These are phyloP conservation scores for Juncus inflexus DNA, from an alignment of 176 grass and related monocot genomes.

Conservation along the genomic window DNA sequence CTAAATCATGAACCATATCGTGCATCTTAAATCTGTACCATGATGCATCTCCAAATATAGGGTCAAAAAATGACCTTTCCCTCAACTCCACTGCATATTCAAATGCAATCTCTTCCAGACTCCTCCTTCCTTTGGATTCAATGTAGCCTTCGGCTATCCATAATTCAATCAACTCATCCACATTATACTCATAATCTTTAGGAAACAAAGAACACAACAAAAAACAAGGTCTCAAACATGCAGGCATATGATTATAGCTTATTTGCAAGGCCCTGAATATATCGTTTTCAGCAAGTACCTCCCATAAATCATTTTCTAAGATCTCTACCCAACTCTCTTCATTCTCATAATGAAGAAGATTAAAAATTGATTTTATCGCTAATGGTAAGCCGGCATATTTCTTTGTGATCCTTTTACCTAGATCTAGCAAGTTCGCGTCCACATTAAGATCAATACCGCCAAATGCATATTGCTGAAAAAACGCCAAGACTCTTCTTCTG, in stretches of 20 bases:
- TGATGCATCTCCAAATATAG: constrained; percentile 2
- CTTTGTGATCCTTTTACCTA: constrained; percentile 30
- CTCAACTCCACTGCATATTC: constrained; percentile 18
- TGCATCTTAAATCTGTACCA: constrained; percentile 14
- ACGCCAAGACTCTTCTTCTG: constrained; percentile 29
- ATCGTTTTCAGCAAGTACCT: neutral
- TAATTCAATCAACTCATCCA: constrained; percentile 12
- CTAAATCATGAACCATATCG: constrained; percentile 26
- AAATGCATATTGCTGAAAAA: constrained; percentile 38
- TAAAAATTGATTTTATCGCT: constrained; percentile 38
- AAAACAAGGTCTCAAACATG: constrained; percentile 8
- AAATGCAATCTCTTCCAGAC: constrained; percentile 6
- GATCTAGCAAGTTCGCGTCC: neutral
- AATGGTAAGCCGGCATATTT: constrained; percentile 42
- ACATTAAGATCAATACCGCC: neutral
- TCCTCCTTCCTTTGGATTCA: constrained; percentile 11
- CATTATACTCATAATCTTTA: constrained; percentile 8
- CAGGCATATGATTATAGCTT: constrained; percentile 8
- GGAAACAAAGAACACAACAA: constrained; percentile 7
- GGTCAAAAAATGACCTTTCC: constrained; percentile 23
- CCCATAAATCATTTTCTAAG: constrained; percentile 25
- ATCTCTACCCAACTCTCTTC: constrained; percentile 30
- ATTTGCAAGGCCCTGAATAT: constrained; percentile 10
- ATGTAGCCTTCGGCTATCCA: constrained; percentile 31
- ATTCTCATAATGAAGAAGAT: constrained; percentile 38